phyloP scores from a whole-genome alignment of 371 early-diverging fungal species.

The Mucor sp. region DNA sequence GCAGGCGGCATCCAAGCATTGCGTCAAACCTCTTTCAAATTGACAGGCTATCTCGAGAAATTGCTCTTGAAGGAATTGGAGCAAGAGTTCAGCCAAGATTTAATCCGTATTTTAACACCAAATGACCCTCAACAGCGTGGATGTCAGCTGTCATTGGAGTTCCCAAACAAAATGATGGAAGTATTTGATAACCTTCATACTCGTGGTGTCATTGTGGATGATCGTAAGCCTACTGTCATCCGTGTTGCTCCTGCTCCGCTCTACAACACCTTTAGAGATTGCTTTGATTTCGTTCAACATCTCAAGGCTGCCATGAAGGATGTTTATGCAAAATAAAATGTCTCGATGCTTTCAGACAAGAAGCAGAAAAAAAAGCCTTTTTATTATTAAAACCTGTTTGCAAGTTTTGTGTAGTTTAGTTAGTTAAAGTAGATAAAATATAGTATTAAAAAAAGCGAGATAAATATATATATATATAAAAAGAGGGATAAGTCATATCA shows the following conservation, averaged over 20 bases:
- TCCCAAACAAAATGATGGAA: conserved; percentile 61
- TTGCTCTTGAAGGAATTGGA: conserved; percentile 45
- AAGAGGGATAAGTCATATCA: background rate
- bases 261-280: conserved; percentile 88
- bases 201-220: conserved; percentile 85
- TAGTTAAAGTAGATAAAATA: background rate
- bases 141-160: conserved; percentile 83
- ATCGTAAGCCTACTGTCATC: conserved; percentile 91
- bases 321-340: conserved; percentile 28
- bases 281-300: conserved; percentile 47
- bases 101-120: conserved; percentile 84
- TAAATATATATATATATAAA: conserved; percentile 2
- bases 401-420: background rate
- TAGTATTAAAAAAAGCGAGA: background rate
- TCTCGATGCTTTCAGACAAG: too few species aligned
- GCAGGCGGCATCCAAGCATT: conserved; percentile 69
- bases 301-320: conserved; percentile 50
- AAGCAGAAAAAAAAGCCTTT: too few species aligned
- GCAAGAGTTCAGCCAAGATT: conserved; percentile 31
- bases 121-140: conserved; percentile 77
- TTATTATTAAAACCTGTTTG: background rate
- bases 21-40: conserved; percentile 68
- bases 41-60: conserved; percentile 84
- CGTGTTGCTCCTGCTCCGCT: conserved; percentile 90
- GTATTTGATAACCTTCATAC: conserved; percentile 62